These are phyloP conservation scores for Ophiorrhiza pumila DNA, from an alignment of 257 asterid species.

Conservation along the genomic window DNA sequence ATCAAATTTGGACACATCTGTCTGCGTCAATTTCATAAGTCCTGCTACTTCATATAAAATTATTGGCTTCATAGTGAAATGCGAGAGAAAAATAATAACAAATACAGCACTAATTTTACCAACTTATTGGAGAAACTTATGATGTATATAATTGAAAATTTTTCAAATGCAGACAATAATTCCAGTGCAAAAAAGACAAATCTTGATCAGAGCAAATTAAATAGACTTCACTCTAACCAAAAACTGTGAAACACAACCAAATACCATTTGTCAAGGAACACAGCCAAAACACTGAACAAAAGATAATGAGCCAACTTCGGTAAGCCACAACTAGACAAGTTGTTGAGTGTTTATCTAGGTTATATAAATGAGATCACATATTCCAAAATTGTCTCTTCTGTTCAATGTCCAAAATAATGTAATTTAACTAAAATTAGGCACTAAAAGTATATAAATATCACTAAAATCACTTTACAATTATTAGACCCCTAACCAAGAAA, in stretches of 20 bases:
- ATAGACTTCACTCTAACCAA: background rate
- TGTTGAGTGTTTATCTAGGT: too few species aligned
- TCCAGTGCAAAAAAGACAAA: background rate
- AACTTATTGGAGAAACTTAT: slow-evolving; percentile 4
- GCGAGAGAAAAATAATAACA: slow-evolving; percentile 4
- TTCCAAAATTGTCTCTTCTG: too few species aligned
- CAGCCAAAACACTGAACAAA: background rate
- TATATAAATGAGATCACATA: too few species aligned
- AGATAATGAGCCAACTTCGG: background rate
- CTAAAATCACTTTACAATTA: too few species aligned
- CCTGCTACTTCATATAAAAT: background rate
- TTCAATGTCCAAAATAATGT: too few species aligned
- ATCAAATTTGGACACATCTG: background rate
- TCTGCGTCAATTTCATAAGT: slow-evolving; percentile 4
- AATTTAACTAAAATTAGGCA: too few species aligned
- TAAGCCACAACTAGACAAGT: too few species aligned
- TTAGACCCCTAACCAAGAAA: too few species aligned
- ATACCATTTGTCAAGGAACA: background rate
- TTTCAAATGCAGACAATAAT: background rate
- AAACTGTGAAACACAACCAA: background rate
- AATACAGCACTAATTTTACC: background rate
- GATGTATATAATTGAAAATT: background rate
- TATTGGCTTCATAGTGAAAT: slow-evolving; percentile 4
- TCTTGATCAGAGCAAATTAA: background rate
- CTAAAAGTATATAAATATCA: too few species aligned